These are phyloP conservation scores for Rutstroemia sp. DNA, from an alignment of 2,329 filamentous ascomycete species.

Conservation along the genomic window DNA sequence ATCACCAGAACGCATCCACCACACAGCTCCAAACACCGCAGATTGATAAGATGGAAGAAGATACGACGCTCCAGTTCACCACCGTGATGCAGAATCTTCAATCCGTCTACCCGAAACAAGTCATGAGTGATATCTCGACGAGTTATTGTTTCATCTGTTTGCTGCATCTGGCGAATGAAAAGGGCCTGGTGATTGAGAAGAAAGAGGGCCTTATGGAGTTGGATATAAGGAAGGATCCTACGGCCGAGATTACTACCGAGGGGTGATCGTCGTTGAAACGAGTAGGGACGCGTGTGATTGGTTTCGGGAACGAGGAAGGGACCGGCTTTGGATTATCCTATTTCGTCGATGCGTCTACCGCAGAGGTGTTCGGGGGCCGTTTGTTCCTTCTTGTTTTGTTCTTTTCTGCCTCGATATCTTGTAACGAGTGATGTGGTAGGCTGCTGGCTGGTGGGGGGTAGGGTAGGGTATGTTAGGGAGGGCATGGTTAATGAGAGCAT, in stretches of 20 bases:
- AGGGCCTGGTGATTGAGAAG: constrained; percentile 56
- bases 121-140: constrained; percentile 91
- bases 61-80: constrained; percentile 69
- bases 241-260: constrained; percentile 44
- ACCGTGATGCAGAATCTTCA: constrained; percentile 85
- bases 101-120: constrained; percentile 74
- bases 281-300: too few relatives aligned
- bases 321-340: too few relatives aligned
- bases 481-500: background rate
- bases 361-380: too few relatives aligned
- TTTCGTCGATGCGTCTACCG: too few relatives aligned
- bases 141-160: constrained; percentile 85
- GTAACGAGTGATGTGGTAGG: too few relatives aligned
- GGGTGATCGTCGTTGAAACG: constrained; percentile 7
- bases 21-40: constrained; percentile 28
- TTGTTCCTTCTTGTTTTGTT: too few relatives aligned
- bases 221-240: constrained; percentile 55
- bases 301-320: too few relatives aligned
- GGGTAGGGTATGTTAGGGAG: background rate
- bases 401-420: too few relatives aligned
- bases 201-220: constrained; percentile 47
- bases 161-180: constrained; percentile 69
- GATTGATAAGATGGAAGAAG: constrained; percentile 31
- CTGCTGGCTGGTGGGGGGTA: background rate
- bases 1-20: constrained; percentile 1